phyloP scores from a whole-genome alignment of 192 early-diverging fungal species.

The Coemansia sp. region DNA sequence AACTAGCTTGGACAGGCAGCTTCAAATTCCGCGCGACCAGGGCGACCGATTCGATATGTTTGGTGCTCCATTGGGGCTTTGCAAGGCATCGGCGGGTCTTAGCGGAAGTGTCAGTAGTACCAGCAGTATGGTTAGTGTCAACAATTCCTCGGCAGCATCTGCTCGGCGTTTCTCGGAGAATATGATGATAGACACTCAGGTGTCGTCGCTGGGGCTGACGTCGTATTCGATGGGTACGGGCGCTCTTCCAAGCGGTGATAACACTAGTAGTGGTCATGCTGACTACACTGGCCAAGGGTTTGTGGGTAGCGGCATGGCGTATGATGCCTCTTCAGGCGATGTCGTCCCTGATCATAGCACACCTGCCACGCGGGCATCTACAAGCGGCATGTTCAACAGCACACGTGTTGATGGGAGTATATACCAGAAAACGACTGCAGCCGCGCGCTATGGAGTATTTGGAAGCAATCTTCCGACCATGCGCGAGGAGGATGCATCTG shows the following conservation, averaged over 20 bases:
- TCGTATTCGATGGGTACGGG: slow-evolving; percentile 33
- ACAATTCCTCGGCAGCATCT: slow-evolving; percentile 6
- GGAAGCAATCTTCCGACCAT: slow-evolving; percentile 41
- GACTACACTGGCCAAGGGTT: slow-evolving; percentile 9
- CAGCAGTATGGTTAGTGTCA: slow-evolving; percentile 13
- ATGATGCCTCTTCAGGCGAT: slow-evolving; percentile 15
- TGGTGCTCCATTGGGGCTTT: neutral
- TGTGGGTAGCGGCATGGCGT: slow-evolving; percentile 27
- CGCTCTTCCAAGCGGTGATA: slow-evolving; percentile 13
- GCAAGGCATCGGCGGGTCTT: slow-evolving; percentile 9
- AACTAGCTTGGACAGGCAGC: slow-evolving; percentile 40
- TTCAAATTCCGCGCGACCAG: slow-evolving; percentile 22
- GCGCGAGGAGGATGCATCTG: slow-evolving; percentile 37
- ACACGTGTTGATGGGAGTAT: neutral
- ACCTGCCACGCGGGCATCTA: neutral
- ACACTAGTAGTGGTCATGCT: slow-evolving; percentile 1
- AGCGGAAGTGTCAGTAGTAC: slow-evolving; percentile 28
- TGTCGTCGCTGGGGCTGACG: slow-evolving; percentile 21
- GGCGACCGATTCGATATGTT: slow-evolving; percentile 10
- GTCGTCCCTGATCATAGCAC: slow-evolving; percentile 1
- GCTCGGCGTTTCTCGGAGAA: slow-evolving; percentile 37
- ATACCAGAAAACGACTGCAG: neutral
- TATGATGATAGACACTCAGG: slow-evolving; percentile 8
- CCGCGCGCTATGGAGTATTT: slow-evolving; percentile 29
- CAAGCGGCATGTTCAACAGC: neutral